These are phyloP conservation scores for Agarophyton chilense DNA, from an alignment of 23 red algal species.

Conservation along the genomic window DNA sequence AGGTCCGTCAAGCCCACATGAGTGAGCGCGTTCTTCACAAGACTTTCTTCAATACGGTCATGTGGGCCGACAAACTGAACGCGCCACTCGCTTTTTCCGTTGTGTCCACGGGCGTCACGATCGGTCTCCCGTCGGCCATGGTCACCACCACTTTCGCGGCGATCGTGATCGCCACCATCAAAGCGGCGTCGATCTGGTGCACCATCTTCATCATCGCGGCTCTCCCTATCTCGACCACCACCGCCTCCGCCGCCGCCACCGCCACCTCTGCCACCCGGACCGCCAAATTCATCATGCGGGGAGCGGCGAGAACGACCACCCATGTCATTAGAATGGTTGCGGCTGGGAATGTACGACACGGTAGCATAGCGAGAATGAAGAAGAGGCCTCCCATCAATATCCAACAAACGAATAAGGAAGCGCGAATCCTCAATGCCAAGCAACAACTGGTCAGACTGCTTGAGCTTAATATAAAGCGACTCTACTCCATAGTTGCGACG, in stretches of 20 bases:
- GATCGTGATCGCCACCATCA: slow-evolving; percentile 8
- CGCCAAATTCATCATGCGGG: slow-evolving; percentile 27
- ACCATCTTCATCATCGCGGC: slow-evolving; percentile 49
- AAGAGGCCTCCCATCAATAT: slow-evolving; percentile 60
- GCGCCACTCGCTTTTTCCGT: slow-evolving; percentile 6
- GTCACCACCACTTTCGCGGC: slow-evolving; percentile 21
- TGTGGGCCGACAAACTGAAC: slow-evolving; percentile 24
- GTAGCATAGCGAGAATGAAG: slow-evolving; percentile 57
- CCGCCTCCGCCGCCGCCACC: slow-evolving; percentile 28
- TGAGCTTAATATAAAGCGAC: slow-evolving; percentile 49
- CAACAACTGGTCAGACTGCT: slow-evolving; percentile 59
- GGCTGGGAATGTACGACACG: slow-evolving; percentile 67
- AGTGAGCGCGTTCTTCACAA: slow-evolving; percentile 5
- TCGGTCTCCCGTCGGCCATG: slow-evolving; percentile 32
- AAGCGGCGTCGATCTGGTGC: slow-evolving; percentile 8
- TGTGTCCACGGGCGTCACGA: slow-evolving; percentile 13
- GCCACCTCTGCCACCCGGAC: slow-evolving; percentile 12
- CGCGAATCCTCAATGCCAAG: slow-evolving; percentile 57
- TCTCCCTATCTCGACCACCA: slow-evolving; percentile 17
- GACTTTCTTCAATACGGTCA: background rate
- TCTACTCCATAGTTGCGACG: slow-evolving; percentile 47
- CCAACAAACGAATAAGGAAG: slow-evolving; percentile 53
- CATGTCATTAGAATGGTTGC: slow-evolving; percentile 28
- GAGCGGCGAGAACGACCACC: slow-evolving; percentile 2
- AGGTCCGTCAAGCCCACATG: background rate